Evolutionary conservation across 345 rosid species (phyloP), one percentile per base, ranked within the genome.

Genomic region (Diplotaxis tenuifolia): DNA sequence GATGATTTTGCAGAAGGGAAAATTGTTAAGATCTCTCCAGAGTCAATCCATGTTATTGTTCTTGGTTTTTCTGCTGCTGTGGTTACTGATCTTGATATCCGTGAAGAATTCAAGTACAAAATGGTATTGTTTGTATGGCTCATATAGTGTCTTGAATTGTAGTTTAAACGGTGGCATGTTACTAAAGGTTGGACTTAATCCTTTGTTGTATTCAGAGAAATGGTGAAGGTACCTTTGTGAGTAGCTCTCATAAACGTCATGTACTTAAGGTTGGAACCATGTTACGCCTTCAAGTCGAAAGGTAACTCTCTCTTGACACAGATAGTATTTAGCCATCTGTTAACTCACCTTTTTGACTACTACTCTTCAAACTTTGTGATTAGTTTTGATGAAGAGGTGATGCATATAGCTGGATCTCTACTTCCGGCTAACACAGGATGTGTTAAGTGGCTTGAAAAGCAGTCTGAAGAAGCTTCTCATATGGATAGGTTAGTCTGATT

Each of bases 1-100:
- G 50, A 45, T 45, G 50, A 45, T 45, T 55, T 66, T 81, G 59
- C 88, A 92, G 98, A 92, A 64, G 96, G 96, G 70, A 84, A 84
- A 54, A 89, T 92, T 10, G 85, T 88, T 69, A 90, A 87, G 73
- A 59, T 92, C 75, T 75, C 84, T 5, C 85, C 70, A 70, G 97
- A 87, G 74, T 86, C 92, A 16, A 86, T 95, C 68, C 94, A 90
- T 76, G 74, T 69, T 12, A 78, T 90, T 66, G 83, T 95, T 85
- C 96, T 95, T 40, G 97, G 94, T 31, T 90, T 95, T 71, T 84
- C 97, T 2, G 90, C 96, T 73, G 93, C 93, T 5, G 81, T 84
- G 16, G 77, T 95, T 67, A 72, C 80, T 2, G 85, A 87, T 20
- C 75, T 85, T 61, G 87, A 90, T 69, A 84, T 90, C 53, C 89